Evolutionary conservation across 2,329 filamentous ascomycete species (phyloP).

Genomic region (Orbilia ellipsospora): DNA sequence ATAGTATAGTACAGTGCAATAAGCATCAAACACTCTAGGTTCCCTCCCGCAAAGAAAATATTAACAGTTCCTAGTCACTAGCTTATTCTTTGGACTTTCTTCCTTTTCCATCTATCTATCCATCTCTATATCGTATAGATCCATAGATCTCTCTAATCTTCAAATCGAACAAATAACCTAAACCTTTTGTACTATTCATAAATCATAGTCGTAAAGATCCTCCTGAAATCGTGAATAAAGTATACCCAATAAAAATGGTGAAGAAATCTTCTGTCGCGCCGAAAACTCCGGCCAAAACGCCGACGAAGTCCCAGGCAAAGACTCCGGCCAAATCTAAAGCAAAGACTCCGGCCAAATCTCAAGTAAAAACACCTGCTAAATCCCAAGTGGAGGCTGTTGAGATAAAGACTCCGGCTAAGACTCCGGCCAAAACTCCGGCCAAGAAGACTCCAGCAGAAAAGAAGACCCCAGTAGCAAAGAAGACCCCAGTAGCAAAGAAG

Average conservation of each 20-base stretch:
- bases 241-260: no score
- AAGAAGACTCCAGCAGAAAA: not conserved
- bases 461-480: conserved; percentile 4
- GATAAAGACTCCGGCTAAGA: conserved; percentile 6
- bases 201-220: no score
- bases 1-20: not conserved
- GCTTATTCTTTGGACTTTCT: not conserved
- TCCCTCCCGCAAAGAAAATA: not conserved
- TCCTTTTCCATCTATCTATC: not conserved
- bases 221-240: no score
- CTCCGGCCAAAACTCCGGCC: not conserved
- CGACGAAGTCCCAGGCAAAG: no score
- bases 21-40: not conserved
- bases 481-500: conserved; percentile 1
- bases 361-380: not conserved
- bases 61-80: not conserved
- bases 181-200: no score
- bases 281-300: no score
- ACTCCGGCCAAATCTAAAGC: no score
- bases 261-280: no score
- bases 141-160: no score
- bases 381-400: not conserved
- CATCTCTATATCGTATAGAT: not conserved
- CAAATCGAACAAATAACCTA: no score
- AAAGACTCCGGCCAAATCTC: no score